Evolutionary conservation across 139 green algal genomes (phyloP), one percentile per base, ranked within the genome.

Genomic region (Bryopsis sp.): DNA sequence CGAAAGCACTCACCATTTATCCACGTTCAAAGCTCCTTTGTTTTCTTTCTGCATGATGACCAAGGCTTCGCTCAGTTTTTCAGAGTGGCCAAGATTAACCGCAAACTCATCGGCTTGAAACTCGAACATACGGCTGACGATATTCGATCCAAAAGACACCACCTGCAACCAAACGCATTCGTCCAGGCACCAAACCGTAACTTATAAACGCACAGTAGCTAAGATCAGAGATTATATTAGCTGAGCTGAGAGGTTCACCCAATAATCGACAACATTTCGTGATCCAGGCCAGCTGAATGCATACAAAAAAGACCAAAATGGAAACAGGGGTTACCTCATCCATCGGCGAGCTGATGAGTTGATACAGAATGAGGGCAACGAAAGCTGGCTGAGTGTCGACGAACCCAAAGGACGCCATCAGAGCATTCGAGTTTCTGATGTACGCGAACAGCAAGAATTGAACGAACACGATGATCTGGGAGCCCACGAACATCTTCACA

Each of bases 101-200:
- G 80, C 90, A 79, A 96, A 96, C 0, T 34, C 74, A 64, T 97
- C 90, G n/a, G 90, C 90, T 72, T 97, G 90, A 75, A 92, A 96
- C 72, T 96, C 90, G 73, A 90, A 96, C 2, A n/a, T 74, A 4
- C 90, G 76, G 57, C 72, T 87, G 1, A 96, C 64, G 19, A 95
- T 39, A 60, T 96, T 95, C 35, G 39, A 72, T 0, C 78, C 24
- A 32, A 89, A 89, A 32, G 71, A 65, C 46, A 94, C 66, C 0
- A 93, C 72, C 83, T 89, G 78, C 22, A n/a, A n/a, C n/a, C n/a
- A n/a, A n/a, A n/a, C n/a, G n/a, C n/a, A n/a, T n/a, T n/a, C n/a
- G n/a, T n/a, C n/a, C n/a, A n/a, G n/a, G n/a, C n/a, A n/a, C n/a
- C n/a, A n/a, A n/a, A n/a, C n/a, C n/a, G n/a, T n/a, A n/a, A n/a